Percentiles rank a stretch among this genome's conserved stretches.
These are phyloP conservation scores for Colletotrichum spinosum DNA, from an alignment of 2,329 filamentous ascomycete genomes.

Conservation along the genomic window DNA sequence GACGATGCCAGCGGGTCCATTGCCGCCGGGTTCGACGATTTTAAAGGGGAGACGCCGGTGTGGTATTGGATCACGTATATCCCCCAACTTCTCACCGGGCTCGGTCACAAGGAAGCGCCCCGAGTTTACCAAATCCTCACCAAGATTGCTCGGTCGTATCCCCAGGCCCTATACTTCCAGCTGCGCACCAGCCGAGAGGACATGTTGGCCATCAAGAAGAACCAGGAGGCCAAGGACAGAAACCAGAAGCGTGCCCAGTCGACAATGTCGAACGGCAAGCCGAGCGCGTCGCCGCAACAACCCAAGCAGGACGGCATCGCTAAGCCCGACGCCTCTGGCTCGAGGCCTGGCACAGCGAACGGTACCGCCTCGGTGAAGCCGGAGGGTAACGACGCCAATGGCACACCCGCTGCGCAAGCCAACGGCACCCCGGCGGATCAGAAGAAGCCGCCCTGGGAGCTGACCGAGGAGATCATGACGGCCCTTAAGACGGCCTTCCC, in stretches of 20 bases:
- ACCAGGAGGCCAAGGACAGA: conserved; percentile 80
- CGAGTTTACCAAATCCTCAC: conserved; percentile 88
- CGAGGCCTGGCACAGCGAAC: conserved; percentile 64
- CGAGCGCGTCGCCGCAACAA: conserved; percentile 59
- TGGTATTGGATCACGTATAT: conserved; percentile 99
- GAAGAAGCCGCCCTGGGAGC: conserved; percentile 92
- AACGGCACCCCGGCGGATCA: conserved; percentile 48
- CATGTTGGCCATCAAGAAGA: conserved; percentile 91
- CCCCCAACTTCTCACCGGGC: conserved; percentile 90
- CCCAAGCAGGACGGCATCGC: conserved; percentile 64
- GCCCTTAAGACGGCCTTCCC: conserved; percentile 97
- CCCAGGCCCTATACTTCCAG: conserved; percentile 96
- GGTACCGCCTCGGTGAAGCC: conserved; percentile 58
- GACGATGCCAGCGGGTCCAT: conserved; percentile 89
- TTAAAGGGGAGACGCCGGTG: conserved; percentile 95
- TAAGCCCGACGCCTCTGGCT: conserved; percentile 50
- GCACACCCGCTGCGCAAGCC: conserved; percentile 28
- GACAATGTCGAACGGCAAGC: conserved; percentile 56
- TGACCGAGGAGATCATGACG: conserved; percentile 94
- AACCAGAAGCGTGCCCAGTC: conserved; percentile 62
- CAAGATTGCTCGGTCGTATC: conserved; percentile 95
- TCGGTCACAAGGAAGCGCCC: conserved; percentile 90
- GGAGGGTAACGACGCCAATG: conserved; percentile 53
- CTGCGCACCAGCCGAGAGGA: conserved; percentile 94
- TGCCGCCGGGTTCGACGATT: conserved; percentile 89